A percentile compares a stretch with the other conserved stretches of the same genome.
phyloP scores from a whole-genome alignment of 2,329 filamentous ascomycete species.

The Aureobasidium sp. region DNA sequence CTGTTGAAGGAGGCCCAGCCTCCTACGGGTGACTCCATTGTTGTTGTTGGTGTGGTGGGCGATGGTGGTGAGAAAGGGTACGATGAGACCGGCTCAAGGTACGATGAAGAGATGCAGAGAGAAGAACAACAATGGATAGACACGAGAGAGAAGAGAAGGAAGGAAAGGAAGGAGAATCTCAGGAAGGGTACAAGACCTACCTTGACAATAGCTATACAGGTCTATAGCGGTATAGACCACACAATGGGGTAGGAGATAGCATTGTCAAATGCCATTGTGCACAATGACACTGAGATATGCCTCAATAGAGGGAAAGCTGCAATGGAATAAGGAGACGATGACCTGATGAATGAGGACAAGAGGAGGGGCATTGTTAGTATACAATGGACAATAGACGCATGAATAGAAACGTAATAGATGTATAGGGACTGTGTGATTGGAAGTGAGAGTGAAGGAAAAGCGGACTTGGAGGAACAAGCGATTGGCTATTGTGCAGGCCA shows the following conservation, averaged over 20 bases:
- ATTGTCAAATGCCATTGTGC: background rate
- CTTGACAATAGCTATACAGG: conserved; percentile 7
- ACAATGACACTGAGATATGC: background rate
- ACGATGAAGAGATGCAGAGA: background rate
- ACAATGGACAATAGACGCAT: background rate
- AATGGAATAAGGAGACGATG: background rate
- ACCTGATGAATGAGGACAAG: background rate
- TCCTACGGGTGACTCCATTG: background rate
- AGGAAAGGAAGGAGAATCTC: background rate
- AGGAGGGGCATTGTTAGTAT: background rate
- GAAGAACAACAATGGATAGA: background rate
- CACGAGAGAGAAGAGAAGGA: background rate
- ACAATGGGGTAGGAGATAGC: background rate
- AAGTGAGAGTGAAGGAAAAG: background rate
- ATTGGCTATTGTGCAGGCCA: background rate
- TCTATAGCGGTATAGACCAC: background rate
- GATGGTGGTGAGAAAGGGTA: background rate
- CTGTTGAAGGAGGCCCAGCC: background rate
- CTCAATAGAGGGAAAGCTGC: background rate
- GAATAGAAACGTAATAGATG: background rate
- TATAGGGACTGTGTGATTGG: background rate
- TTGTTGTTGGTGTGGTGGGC: background rate
- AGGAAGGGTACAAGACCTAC: background rate
- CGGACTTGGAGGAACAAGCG: background rate
- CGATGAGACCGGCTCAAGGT: background rate